Evolutionary conservation across 768 basidiomycete genomes (phyloP).

Genomic region (Serendipita indica): DNA sequence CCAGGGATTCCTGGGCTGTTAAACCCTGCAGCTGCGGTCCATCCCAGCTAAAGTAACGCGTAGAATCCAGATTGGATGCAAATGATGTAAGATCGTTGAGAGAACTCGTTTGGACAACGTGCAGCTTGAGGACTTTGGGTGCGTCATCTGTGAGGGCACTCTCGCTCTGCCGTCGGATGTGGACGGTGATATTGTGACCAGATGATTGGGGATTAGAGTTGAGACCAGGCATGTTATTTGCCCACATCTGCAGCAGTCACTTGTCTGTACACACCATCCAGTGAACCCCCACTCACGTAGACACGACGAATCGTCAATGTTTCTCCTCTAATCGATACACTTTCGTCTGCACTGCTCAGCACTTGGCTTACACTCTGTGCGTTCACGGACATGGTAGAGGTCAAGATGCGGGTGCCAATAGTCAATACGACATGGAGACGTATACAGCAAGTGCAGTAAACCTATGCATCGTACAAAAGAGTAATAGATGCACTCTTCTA

Average conservation of each 20-base stretch:
- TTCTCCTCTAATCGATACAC: background rate
- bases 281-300: background rate
- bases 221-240: background rate
- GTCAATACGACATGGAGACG: constrained; percentile 2
- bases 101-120: background rate
- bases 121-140: background rate
- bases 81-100: background rate
- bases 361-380: background rate
- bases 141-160: background rate
- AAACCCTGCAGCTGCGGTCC: background rate
- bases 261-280: background rate
- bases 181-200: background rate
- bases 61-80: background rate
- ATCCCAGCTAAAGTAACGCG: background rate
- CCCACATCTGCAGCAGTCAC: background rate
- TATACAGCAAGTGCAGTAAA: too few relatives aligned
- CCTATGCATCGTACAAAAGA: background rate
- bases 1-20: background rate
- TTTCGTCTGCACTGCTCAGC: background rate
- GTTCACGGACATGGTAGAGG: background rate
- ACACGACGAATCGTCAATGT: background rate
- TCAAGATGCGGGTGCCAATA: background rate
- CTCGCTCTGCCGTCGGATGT: background rate
- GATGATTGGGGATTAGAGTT: background rate
- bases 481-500: constrained; percentile 29